Conservation (phyloP, 208 protist species). For the Trypanosoma theileri region DNA sequence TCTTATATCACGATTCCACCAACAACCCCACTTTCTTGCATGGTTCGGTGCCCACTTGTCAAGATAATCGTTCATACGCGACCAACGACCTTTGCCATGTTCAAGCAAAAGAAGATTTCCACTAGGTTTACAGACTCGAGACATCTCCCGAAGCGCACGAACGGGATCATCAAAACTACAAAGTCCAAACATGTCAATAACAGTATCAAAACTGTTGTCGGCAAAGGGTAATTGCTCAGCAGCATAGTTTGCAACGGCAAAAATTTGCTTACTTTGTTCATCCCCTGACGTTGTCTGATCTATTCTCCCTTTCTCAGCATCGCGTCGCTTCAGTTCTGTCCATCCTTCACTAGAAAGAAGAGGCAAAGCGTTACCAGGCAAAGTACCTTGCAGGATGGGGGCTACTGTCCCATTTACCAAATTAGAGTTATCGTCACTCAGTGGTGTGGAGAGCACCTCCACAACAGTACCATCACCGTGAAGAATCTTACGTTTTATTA, state of each 20-base stretch:
- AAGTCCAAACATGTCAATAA: conserved; percentile 90
- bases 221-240: conserved; percentile 81
- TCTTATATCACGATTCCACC: conserved; percentile 89
- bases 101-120: conserved; percentile 89
- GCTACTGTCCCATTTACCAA: conserved; percentile 31
- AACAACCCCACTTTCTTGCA: conserved; percentile 86
- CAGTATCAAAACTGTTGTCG: conserved; percentile 89
- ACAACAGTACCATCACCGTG: conserved; percentile 53
- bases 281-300: background rate
- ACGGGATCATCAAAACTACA: conserved; percentile 92
- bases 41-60: conserved; percentile 84
- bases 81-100: conserved; percentile 70
- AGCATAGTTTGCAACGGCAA: conserved; percentile 78
- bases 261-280: conserved; percentile 31
- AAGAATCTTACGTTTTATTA: conserved; percentile 44
- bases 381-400: conserved; percentile 42
- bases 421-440: conserved; percentile 31
- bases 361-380: conserved; percentile 46
- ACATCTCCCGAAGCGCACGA: conserved; percentile 82
- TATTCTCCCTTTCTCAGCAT: conserved; percentile 24
- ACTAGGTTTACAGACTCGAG: conserved; percentile 85
- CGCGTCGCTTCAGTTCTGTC: conserved; percentile 33
- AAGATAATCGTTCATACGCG: conserved; percentile 77
- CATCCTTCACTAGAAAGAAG: conserved; percentile 47
- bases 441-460: conserved; percentile 47